phyloP scores from a whole-genome alignment of 1,284 basidiomycete genomes.

The Cutaneotrichosporon sp. region DNA sequence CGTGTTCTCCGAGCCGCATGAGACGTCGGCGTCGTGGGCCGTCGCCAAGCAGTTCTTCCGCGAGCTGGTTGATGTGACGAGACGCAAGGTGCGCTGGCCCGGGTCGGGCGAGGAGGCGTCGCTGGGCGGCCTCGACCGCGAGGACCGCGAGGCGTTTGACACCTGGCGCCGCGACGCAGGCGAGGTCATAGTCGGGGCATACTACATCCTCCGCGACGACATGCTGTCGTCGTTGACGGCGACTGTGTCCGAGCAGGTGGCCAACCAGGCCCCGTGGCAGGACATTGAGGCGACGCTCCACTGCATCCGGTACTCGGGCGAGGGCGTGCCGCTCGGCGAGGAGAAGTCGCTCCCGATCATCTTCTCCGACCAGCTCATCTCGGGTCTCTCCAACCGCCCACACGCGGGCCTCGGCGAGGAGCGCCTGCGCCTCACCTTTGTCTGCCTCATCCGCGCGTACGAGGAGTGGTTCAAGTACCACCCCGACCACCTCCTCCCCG shows the following conservation, averaged over 20 bases:
- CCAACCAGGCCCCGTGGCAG: slow-evolving; percentile 49
- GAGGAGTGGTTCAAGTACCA: slow-evolving; percentile 76
- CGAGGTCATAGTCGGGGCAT: slow-evolving; percentile 88
- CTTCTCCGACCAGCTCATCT: slow-evolving; percentile 70
- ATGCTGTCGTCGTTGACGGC: slow-evolving; percentile 71
- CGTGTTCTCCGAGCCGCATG: slow-evolving; percentile 57
- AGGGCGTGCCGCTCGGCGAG: slow-evolving; percentile 78
- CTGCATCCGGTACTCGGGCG: slow-evolving; percentile 79
- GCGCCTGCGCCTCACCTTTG: slow-evolving; percentile 69
- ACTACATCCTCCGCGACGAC: slow-evolving; percentile 78
- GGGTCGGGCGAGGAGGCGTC: slow-evolving; percentile 54
- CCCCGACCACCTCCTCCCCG: slow-evolving; percentile 56
- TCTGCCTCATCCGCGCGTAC: slow-evolving; percentile 72
- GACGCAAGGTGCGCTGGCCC: slow-evolving; percentile 73
- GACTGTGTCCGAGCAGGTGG: slow-evolving; percentile 60
- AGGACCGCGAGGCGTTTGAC: slow-evolving; percentile 42
- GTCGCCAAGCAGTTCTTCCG: slow-evolving; percentile 75
- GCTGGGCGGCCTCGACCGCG: slow-evolving; percentile 64
- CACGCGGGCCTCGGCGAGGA: slow-evolving; percentile 51
- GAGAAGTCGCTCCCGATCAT: slow-evolving; percentile 65
- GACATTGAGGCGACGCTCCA: slow-evolving; percentile 81
- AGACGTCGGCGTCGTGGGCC: slow-evolving; percentile 51
- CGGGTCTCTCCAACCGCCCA: slow-evolving; percentile 65
- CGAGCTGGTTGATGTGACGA: slow-evolving; percentile 69
- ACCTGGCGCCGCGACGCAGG: slow-evolving; percentile 80